phyloP scores from a whole-genome alignment of 2,329 filamentous ascomycete species.

The Fusarium protoensiforme region DNA sequence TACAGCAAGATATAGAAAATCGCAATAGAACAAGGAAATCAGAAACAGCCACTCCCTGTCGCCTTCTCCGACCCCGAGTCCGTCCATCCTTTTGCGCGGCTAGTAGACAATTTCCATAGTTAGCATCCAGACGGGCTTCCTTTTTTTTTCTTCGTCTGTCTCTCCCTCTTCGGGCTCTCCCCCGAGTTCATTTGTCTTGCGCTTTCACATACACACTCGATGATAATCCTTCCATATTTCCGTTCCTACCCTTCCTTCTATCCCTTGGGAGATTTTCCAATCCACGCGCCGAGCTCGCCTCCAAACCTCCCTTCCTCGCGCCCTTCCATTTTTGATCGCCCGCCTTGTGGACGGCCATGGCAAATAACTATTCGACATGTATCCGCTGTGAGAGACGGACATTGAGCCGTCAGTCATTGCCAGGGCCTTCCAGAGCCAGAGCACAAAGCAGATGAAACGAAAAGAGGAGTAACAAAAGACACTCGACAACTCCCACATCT shows the following conservation, averaged over 20 bases:
- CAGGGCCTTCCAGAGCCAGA: slow-evolving; percentile 9
- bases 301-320: slow-evolving; percentile 7
- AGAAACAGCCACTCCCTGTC: slow-evolving; percentile 31
- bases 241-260: slow-evolving; percentile 39
- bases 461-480: slow-evolving; percentile 31
- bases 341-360: slow-evolving; percentile 4
- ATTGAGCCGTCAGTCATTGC: background rate
- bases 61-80: slow-evolving; percentile 5
- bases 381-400: background rate
- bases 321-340: slow-evolving; percentile 13
- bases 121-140: slow-evolving; percentile 33
- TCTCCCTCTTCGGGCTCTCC: background rate
- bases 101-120: slow-evolving; percentile 32
- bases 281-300: slow-evolving; percentile 20
- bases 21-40: slow-evolving; percentile 30
- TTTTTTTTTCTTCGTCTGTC: slow-evolving; percentile 24
- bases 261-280: slow-evolving; percentile 44
- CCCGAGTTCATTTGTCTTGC: slow-evolving; percentile 12
- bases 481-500: slow-evolving; percentile 45
- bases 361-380: slow-evolving; percentile 3
- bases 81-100: slow-evolving; percentile 27
- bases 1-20: slow-evolving; percentile 43
- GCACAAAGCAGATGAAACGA: slow-evolving; percentile 22
- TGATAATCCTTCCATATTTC: slow-evolving; percentile 28
- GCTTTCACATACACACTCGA: slow-evolving; percentile 14